Evolutionary conservation across 768 basidiomycete genomes (phyloP), one percentile per base, ranked within the genome.

Genomic region (Galerina marginata): DNA sequence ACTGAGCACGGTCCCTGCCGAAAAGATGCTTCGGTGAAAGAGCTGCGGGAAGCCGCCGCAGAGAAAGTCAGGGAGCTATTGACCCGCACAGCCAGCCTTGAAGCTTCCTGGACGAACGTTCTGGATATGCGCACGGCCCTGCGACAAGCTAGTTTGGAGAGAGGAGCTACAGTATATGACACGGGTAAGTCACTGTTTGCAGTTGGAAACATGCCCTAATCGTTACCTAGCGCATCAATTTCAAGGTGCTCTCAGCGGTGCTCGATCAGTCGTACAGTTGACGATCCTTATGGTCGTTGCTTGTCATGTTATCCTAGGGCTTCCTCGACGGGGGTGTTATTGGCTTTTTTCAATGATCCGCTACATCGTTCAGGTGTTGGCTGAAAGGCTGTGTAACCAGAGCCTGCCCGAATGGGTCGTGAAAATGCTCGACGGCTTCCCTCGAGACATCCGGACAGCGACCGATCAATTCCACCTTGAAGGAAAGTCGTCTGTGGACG

Each of bases 261-360:
- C 37, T n/a, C 26, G 12, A 23, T 7, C 51, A 12, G 29, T 53
- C 3, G 36, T 59, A 10, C 51, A 59, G 29, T 42, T 59, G 2
- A 12, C 44, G 3, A 39, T 38, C 23, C 38, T 58, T 48, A 54
- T 62, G 61, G 56, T 58, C 29, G 61, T 62, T 6, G 56, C 36
- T 9, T 39, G 55, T 23, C 60, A 61, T 39, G 29, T 57, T 16
- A 61, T 61, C 52, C 55, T 61, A 12, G 49, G 60, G 1, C 36
- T 61, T 14, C 48, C 55, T 26, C 55, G 55, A 23, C 55, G 55
- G 16, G 60, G 55, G 15, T 57, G 55, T 26, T 44, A 36, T 20
- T 61, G 55, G 55, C 15, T 61, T 2, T 61, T 57, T 36, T 9
- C 20, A 7, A 54, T 59, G 43, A 16, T 20, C 9, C 14, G 40